A percentile compares a stretch with the other conserved stretches of the same genome.
Evolutionary conservation across 2,329 filamentous ascomycete species (phyloP).

Genomic region (Penicillium sp.): DNA sequence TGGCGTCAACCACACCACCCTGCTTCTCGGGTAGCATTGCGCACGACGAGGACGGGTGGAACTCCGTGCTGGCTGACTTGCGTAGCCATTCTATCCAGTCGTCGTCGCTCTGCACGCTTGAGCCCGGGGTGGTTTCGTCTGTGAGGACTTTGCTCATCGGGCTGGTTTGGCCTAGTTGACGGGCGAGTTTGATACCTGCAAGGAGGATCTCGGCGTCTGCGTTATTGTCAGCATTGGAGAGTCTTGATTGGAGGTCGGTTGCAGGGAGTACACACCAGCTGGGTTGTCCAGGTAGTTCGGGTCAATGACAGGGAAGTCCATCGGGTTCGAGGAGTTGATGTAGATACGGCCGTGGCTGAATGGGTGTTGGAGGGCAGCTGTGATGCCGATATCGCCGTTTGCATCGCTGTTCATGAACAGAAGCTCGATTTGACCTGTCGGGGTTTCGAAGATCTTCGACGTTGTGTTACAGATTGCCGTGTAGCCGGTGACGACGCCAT

Average conservation of each 20-base stretch:
- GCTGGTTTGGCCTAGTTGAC: conserved; percentile 22
- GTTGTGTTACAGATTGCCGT: conserved; percentile 32
- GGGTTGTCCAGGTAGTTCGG: conserved; percentile 30
- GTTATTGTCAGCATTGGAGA: conserved; percentile 3
- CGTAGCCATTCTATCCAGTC: conserved; percentile 28
- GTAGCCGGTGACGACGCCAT: conserved; percentile 28
- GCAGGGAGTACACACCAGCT: conserved; percentile 18
- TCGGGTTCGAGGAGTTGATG: conserved; percentile 32
- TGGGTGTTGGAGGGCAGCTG: conserved; percentile 32
- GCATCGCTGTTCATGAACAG: conserved; percentile 33
- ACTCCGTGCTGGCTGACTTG: conserved; percentile 23
- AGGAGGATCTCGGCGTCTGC: conserved; percentile 27
- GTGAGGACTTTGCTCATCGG: conserved; percentile 25
- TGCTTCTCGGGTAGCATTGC: conserved; percentile 30
- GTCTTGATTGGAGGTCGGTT: background rate
- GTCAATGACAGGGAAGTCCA: conserved; percentile 33
- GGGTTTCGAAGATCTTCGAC: conserved; percentile 24
- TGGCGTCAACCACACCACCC: conserved; percentile 32
- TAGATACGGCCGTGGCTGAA: conserved; percentile 33
- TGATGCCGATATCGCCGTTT: conserved; percentile 30
- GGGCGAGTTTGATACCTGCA: conserved; percentile 30
- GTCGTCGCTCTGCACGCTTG: conserved; percentile 23
- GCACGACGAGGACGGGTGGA: conserved; percentile 28
- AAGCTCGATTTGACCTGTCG: conserved; percentile 29
- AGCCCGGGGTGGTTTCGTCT: conserved; percentile 25